These are phyloP conservation scores for Fusarium nodosum DNA, from an alignment of 2,329 filamentous ascomycete species.

Conservation along the genomic window DNA sequence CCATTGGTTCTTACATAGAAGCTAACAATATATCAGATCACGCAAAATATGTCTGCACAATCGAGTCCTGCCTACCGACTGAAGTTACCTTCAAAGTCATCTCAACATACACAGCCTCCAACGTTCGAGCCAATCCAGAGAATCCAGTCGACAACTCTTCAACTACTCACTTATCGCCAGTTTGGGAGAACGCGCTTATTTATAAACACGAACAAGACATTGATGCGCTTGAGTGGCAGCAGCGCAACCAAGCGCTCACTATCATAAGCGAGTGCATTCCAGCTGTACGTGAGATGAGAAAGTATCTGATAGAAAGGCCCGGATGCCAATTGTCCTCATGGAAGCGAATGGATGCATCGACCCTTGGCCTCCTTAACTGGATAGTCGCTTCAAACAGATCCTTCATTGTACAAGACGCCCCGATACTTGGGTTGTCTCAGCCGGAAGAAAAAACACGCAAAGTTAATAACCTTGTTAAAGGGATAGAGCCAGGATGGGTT, in stretches of 20 bases:
- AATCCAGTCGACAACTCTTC: not conserved
- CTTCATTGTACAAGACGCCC: slow-evolving; percentile 82
- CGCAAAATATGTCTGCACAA: slow-evolving; percentile 39
- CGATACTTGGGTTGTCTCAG: slow-evolving; percentile 42
- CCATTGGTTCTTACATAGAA: not conserved
- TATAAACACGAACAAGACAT: slow-evolving; percentile 48
- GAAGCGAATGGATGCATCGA: slow-evolving; percentile 72
- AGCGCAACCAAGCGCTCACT: slow-evolving; percentile 51
- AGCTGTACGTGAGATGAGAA: slow-evolving; percentile 69
- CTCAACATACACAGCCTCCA: slow-evolving; percentile 14
- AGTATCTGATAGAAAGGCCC: slow-evolving; percentile 59
- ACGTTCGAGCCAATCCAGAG: not conserved
- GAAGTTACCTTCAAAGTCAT: slow-evolving; percentile 35
- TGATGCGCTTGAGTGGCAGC: slow-evolving; percentile 30
- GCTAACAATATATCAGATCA: slow-evolving; percentile 28
- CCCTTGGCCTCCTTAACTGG: slow-evolving; percentile 81
- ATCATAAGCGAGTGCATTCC: slow-evolving; percentile 72
- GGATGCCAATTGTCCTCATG: slow-evolving; percentile 59
- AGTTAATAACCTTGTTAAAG: slow-evolving; percentile 63
- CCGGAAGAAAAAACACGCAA: slow-evolving; percentile 38
- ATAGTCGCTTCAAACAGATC: slow-evolving; percentile 91
- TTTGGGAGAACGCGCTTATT: slow-evolving; percentile 39
- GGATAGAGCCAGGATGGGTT: slow-evolving; percentile 72
- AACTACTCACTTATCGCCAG: slow-evolving; percentile 14
- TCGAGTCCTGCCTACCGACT: slow-evolving; percentile 20